Conservation (phyloP, 257 asterid species). For the Misopates orontium region DNA sequence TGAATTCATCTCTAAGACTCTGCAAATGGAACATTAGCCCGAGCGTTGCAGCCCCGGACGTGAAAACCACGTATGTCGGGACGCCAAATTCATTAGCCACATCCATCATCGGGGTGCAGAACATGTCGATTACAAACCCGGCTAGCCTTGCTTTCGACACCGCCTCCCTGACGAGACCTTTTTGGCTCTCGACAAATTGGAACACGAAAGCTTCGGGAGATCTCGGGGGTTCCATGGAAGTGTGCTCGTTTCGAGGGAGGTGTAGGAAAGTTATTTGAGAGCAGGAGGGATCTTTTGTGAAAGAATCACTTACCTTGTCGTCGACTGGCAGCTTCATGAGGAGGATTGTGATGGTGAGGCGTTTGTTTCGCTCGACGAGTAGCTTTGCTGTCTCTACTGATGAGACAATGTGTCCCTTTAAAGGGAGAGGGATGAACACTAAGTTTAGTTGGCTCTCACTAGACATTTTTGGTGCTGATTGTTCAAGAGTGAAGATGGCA, state of each 20-base stretch:
- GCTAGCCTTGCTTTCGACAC: slow-evolving; percentile 26
- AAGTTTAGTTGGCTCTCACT: neutral
- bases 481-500: too few relatives aligned
- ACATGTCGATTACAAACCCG: slow-evolving; percentile 42
- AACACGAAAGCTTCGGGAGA: neutral
- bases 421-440: slow-evolving; percentile 44
- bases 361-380: slow-evolving; percentile 31
- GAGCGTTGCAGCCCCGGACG: slow-evolving; percentile 30
- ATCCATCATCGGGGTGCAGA: slow-evolving; percentile 29
- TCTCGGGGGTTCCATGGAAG: neutral
- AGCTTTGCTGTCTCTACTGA: slow-evolving; percentile 37
- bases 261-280: slow-evolving; percentile 31
- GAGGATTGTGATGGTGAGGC: slow-evolving; percentile 43
- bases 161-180: slow-evolving; percentile 15
- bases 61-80: slow-evolving; percentile 28
- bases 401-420: slow-evolving; percentile 37
- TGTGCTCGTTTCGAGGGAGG: slow-evolving; percentile 5
- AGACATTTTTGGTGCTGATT: neutral
- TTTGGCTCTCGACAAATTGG: slow-evolving; percentile 28
- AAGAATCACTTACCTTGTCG: slow-evolving; percentile 26
- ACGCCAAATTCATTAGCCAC: slow-evolving; percentile 18
- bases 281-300: slow-evolving; percentile 12
- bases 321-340: slow-evolving; percentile 30
- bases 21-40: slow-evolving; percentile 30
- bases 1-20: slow-evolving; percentile 20